Evolutionary conservation across 116 monocot genomes (phyloP), one percentile per base, ranked within the genome.

Genomic region (Iris pallida): DNA sequence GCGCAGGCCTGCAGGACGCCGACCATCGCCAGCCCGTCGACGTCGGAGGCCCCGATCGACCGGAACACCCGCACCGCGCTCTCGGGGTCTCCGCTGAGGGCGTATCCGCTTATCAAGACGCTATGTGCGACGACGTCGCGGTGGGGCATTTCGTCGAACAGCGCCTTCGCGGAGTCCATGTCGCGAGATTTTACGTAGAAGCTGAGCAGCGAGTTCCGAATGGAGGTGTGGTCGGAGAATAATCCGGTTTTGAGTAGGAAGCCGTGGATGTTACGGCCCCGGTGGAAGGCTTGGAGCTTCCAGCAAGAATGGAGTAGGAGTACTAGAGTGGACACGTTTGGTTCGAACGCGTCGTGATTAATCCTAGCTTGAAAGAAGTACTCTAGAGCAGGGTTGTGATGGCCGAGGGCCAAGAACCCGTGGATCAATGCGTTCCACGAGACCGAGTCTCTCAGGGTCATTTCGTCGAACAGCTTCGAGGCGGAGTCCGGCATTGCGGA

Each of bases 91-190:
- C 74, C 80, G 48, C 55, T 63, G 44, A 76, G 86, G 15, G 73
- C 78, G 59, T 80, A 85, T 0, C 73, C 77, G 63, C 82, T 75
- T n/a, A 91, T 82, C 68, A 95, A 47, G 14, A 76, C 58, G 45
- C 84, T 91, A 85, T 92, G 89, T 64, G 96, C 86, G 10, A 88
- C 70, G 43, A 79, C 77, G 77, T 95, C 88, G 61, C 70, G 73
- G 0, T 75, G 67, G 57, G 15, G 16, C 73, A 90, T 88, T 88
- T 88, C 86, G 42, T 88, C 86, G 61, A 95, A 95, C 73, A 88
- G 20, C 17, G 42, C 65, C 72, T 70, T 63, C 8, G 89, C 89
- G 57, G 73, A 84, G 0, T 20, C 30, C 51, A 80, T 20, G 30
- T 82, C 78, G 4, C 48, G 41, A 17, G 42, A 73, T 57, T 78